Conservation (phyloP, 371 early-diverging fungal genomes). For the Rhizopus delemar region DNA sequence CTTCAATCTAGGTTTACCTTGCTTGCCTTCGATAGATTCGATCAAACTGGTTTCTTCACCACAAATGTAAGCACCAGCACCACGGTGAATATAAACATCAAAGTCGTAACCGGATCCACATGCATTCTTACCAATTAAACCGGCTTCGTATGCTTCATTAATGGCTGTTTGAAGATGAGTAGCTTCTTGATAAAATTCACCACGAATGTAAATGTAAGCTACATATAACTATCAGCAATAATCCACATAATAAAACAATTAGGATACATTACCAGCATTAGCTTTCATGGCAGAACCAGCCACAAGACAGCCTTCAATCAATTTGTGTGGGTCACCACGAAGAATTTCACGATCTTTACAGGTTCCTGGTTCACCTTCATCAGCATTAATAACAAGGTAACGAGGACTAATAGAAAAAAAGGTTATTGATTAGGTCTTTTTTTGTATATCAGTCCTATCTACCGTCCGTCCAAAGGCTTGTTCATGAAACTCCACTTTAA, state of each 20-base stretch:
- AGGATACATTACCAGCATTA: slow-evolving; percentile 67
- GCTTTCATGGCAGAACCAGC: slow-evolving; percentile 98
- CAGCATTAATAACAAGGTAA: slow-evolving; percentile 96
- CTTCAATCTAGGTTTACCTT: slow-evolving; percentile 97
- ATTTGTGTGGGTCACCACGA: slow-evolving; percentile 97
- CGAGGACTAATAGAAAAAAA: slow-evolving; percentile 64
- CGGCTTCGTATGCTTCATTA: slow-evolving; percentile 91
- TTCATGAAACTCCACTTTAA: slow-evolving; percentile 99
- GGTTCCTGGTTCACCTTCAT: slow-evolving; percentile 98
- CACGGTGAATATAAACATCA: slow-evolving; percentile 95
- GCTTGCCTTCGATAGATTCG: slow-evolving; percentile 97
- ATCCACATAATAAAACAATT: neutral
- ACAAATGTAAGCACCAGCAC: slow-evolving; percentile 98
- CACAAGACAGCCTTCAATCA: slow-evolving; percentile 94
- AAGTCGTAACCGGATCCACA: slow-evolving; percentile 96
- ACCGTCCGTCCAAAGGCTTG: slow-evolving; percentile 86
- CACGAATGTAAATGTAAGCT: slow-evolving; percentile 98
- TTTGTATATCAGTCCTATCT: slow-evolving; percentile 10
- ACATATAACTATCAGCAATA: neutral
- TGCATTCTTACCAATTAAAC: slow-evolving; percentile 96
- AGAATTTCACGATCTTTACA: slow-evolving; percentile 99
- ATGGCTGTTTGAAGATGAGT: slow-evolving; percentile 93
- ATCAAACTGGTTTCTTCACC: slow-evolving; percentile 98
- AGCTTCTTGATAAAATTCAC: slow-evolving; percentile 97
- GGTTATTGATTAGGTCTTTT: neutral